Percentiles rank a stretch among this genome's conserved stretches.
Evolutionary conservation across 371 early-diverging fungal genomes (phyloP).

Genomic region (Batrachochytrium dendrobatidis): DNA sequence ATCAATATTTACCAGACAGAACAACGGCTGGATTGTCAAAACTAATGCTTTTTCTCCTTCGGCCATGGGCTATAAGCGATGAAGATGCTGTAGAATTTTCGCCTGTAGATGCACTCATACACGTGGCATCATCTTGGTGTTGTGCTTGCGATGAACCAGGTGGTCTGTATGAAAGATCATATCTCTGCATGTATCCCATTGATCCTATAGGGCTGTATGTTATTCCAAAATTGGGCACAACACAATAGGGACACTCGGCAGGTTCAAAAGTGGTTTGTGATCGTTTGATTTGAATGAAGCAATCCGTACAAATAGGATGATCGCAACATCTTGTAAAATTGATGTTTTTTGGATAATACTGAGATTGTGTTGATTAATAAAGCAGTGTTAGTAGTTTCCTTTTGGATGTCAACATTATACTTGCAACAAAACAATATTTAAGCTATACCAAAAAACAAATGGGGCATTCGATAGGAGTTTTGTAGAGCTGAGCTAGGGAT

Average conservation of each 20-base stretch:
- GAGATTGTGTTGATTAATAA: background rate
- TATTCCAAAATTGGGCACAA: conserved; percentile 76
- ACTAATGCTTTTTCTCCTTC: background rate
- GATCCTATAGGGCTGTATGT: conserved; percentile 53
- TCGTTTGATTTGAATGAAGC: conserved; percentile 87
- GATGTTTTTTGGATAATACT: conserved; percentile 83
- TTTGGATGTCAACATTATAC: background rate
- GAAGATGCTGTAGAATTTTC: too few species aligned
- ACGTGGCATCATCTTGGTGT: too few species aligned
- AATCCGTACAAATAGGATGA: conserved; percentile 92
- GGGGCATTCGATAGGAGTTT: conserved; percentile 74
- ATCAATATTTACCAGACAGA: conserved; percentile 19
- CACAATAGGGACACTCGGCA: conserved; percentile 83
- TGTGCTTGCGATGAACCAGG: too few species aligned
- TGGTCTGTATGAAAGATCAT: background rate
- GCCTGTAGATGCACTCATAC: too few species aligned
- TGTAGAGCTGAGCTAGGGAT: conserved; percentile 26
- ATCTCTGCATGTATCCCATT: conserved; percentile 4
- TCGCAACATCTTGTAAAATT: conserved; percentile 91
- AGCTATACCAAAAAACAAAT: conserved; percentile 77
- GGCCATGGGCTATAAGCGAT: background rate
- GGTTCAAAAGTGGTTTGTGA: conserved; percentile 39
- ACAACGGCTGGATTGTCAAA: background rate
- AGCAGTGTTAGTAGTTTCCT: background rate
- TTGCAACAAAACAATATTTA: background rate